Conservation (phyloP, 2,329 filamentous ascomycete genomes). For the Colletotrichum sp. region DNA sequence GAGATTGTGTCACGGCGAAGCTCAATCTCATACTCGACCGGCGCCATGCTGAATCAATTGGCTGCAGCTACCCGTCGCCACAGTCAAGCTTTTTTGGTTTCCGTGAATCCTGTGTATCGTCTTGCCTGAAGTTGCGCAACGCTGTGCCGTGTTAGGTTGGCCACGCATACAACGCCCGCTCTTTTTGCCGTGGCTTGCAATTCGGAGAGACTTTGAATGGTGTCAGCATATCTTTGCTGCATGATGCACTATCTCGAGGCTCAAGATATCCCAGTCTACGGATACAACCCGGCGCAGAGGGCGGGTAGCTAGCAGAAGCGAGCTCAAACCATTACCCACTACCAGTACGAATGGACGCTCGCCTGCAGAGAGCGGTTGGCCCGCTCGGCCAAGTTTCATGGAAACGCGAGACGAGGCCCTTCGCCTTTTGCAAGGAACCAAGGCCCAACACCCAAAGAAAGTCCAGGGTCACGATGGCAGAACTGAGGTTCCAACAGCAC, state of each 20-base stretch:
- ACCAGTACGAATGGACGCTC: not conserved
- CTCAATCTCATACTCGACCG: not conserved
- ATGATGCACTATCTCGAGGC: not conserved
- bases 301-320: slow-evolving; percentile 14
- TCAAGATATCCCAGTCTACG: not conserved
- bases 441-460: not conserved
- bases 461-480: not conserved
- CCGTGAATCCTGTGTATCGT: not conserved
- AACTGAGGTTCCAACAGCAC: not conserved
- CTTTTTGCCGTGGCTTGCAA: not conserved
- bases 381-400: not conserved
- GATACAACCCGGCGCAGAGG: not conserved
- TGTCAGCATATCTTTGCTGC: not conserved
- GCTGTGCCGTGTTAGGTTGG: not conserved
- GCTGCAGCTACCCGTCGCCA: not conserved
- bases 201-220: not conserved
- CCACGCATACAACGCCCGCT: not conserved
- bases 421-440: not conserved
- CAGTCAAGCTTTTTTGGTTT: not conserved
- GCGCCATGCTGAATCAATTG: not conserved
- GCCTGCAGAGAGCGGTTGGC: slow-evolving; percentile 1
- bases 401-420: slow-evolving; percentile 1
- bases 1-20: not conserved
- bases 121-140: not conserved
- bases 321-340: slow-evolving; percentile 8